phyloP scores from a whole-genome alignment of 75 land plant species.

The Cunninghamia lanceolata region DNA sequence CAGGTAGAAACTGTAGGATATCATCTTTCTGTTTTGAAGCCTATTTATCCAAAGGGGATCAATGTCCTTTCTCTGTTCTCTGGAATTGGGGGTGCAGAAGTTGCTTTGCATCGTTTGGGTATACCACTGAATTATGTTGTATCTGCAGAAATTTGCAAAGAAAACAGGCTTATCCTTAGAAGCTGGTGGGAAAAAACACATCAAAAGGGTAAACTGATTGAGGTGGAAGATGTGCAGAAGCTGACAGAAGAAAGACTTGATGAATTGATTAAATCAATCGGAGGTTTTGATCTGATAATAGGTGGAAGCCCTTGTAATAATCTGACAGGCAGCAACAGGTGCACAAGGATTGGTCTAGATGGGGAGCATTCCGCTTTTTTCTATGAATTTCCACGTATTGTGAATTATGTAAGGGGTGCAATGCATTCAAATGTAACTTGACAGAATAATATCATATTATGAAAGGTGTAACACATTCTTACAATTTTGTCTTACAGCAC shows the following conservation, averaged over 20 bases:
- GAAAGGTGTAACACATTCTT: background rate
- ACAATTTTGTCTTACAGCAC: background rate
- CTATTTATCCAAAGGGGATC: conserved; percentile 33
- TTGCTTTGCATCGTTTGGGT: conserved; percentile 34
- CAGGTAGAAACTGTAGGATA: conserved; percentile 41
- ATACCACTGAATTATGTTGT: conserved; percentile 24
- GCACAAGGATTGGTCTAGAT: conserved; percentile 63
- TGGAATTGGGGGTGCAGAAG: conserved; percentile 55
- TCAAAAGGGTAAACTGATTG: conserved; percentile 57
- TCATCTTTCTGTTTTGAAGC: conserved; percentile 35
- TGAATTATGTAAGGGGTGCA: conserved; percentile 48
- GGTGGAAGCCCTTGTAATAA: conserved; percentile 98
- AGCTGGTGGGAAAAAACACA: conserved; percentile 83
- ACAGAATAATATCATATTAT: background rate
- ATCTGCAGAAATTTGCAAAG: conserved; percentile 23
- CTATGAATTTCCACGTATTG: conserved; percentile 73
- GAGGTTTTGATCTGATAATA: conserved; percentile 81
- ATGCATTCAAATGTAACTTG: conserved; percentile 11
- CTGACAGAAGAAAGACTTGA: conserved; percentile 31
- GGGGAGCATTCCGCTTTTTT: conserved; percentile 68
- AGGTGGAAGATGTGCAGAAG: conserved; percentile 54
- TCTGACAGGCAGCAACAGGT: conserved; percentile 74
- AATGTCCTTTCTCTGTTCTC: conserved; percentile 43
- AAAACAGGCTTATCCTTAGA: conserved; percentile 49
- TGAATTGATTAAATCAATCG: conserved; percentile 32